Evolutionary conservation across 2,329 filamentous ascomycete species (phyloP).

Genomic region (Tolypocladium pustulatum): DNA sequence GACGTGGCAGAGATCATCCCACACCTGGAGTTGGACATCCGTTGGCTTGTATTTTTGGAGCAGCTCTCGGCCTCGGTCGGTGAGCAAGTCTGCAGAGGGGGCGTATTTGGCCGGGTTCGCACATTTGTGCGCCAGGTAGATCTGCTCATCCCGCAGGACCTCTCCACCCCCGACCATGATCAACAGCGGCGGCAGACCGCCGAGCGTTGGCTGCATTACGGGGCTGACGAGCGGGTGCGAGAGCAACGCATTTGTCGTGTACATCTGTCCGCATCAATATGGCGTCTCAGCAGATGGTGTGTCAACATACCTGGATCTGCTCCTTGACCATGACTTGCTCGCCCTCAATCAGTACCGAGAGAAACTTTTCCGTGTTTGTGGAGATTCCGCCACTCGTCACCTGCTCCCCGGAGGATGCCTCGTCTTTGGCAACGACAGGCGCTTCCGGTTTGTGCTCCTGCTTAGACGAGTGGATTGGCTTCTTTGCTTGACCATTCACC

Average conservation of each 20-base stretch:
- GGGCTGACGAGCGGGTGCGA: slow-evolving; percentile 86
- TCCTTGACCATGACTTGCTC: slow-evolving; percentile 67
- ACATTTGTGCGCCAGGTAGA: slow-evolving; percentile 90
- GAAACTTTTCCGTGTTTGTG: slow-evolving; percentile 18
- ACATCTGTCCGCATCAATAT: slow-evolving; percentile 38
- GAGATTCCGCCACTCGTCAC: slow-evolving; percentile 17
- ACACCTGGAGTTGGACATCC: slow-evolving; percentile 87
- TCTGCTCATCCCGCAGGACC: slow-evolving; percentile 83
- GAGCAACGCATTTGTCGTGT: slow-evolving; percentile 74
- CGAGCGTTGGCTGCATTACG: slow-evolving; percentile 75
- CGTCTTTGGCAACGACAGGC: slow-evolving; percentile 17
- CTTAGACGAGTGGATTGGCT: slow-evolving; percentile 8
- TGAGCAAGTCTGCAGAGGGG: slow-evolving; percentile 52
- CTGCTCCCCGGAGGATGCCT: slow-evolving; percentile 9
- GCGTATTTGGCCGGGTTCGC: slow-evolving; percentile 72
- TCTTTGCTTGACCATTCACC: slow-evolving; percentile 9
- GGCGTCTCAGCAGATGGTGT: not conserved
- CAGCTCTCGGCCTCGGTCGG: slow-evolving; percentile 48
- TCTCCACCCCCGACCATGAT: slow-evolving; percentile 85
- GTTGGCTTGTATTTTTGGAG: slow-evolving; percentile 68
- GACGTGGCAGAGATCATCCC: slow-evolving; percentile 92
- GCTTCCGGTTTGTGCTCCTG: slow-evolving; percentile 23
- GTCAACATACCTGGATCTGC: slow-evolving; percentile 65
- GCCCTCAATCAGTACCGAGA: slow-evolving; percentile 63
- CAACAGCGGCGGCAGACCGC: slow-evolving; percentile 78